Conservation (phyloP, 1,284 basidiomycete species). For the Rhizoctonia solani region DNA sequence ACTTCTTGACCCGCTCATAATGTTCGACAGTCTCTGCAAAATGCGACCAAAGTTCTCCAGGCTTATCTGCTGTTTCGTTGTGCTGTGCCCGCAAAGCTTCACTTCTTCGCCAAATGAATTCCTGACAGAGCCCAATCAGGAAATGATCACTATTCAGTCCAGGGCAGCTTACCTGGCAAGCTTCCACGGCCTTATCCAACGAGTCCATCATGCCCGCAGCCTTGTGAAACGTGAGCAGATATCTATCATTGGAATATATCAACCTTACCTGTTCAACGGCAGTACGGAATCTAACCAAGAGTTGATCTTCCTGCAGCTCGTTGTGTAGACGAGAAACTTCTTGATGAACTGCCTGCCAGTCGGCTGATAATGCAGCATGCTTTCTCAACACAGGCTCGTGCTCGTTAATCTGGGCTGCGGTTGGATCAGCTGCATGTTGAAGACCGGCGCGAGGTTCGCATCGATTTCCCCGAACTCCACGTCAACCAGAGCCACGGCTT, state of each 20-base stretch:
- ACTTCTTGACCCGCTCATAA: conserved; percentile 30
- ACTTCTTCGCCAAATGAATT: conserved; percentile 67
- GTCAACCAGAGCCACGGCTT: conserved; percentile 73
- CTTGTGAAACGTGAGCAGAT: neutral
- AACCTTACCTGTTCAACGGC: conserved; percentile 72
- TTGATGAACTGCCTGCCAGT: conserved; percentile 80
- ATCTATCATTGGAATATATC: neutral
- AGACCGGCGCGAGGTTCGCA: conserved; percentile 63
- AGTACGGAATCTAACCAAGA: conserved; percentile 91
- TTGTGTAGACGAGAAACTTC: conserved; percentile 82
- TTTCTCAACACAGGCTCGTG: conserved; percentile 65
- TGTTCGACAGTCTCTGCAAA: conserved; percentile 21
- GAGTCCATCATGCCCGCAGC: conserved; percentile 97
- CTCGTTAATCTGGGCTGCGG: conserved; percentile 46
- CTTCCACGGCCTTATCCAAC: conserved; percentile 85
- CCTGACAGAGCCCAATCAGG: conserved; percentile 50
- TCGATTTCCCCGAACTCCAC: conserved; percentile 69
- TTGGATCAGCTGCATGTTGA: conserved; percentile 51
- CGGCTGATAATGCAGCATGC: conserved; percentile 64
- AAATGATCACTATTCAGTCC: neutral
- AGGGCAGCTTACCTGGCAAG: conserved; percentile 64
- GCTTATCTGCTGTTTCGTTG: neutral
- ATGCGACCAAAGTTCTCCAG: neutral
- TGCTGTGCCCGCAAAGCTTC: conserved; percentile 13
- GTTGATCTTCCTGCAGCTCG: conserved; percentile 94